Conservation (phyloP, 768 basidiomycete species). For the Boletus vinaceobasis region DNA sequence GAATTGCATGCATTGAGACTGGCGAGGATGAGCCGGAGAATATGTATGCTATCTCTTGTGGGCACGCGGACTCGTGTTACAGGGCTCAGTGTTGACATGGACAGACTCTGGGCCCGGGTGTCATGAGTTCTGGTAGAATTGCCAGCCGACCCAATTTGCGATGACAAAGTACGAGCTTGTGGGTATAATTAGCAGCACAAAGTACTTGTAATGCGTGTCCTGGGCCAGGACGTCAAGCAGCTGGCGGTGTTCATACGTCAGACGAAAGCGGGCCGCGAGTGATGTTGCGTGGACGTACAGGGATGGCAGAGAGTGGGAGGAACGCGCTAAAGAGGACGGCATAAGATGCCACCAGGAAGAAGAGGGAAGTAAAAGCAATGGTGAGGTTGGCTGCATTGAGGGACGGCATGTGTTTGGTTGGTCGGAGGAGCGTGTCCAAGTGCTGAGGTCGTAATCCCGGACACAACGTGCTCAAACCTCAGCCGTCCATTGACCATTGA, state of each 20-base stretch:
- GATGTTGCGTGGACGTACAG: slow-evolving; percentile 38
- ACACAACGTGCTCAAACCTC: slow-evolving; percentile 13
- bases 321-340: slow-evolving; percentile 66
- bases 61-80: slow-evolving; percentile 2
- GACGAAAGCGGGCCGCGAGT: neutral
- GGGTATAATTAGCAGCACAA: slow-evolving; percentile 74
- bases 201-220: slow-evolving; percentile 92
- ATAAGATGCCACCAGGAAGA: slow-evolving; percentile 58
- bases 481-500: neutral
- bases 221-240: slow-evolving; percentile 57
- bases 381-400: slow-evolving; percentile 45
- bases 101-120: neutral
- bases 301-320: slow-evolving; percentile 48
- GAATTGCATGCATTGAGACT: slow-evolving; percentile 12
- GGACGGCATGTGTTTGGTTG: slow-evolving; percentile 24
- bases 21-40: slow-evolving; percentile 4
- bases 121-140: slow-evolving; percentile 91
- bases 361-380: slow-evolving; percentile 43
- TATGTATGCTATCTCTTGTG: slow-evolving; percentile 7
- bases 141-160: slow-evolving; percentile 99
- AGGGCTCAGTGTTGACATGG: neutral
- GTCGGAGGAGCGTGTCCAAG: slow-evolving; percentile 12
- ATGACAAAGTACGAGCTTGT: slow-evolving; percentile 87
- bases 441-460: slow-evolving; percentile 29
- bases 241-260: slow-evolving; percentile 39